Evolutionary conservation across 192 early-diverging fungal species (phyloP).

Genomic region (Chytriomyces hyalinus): DNA sequence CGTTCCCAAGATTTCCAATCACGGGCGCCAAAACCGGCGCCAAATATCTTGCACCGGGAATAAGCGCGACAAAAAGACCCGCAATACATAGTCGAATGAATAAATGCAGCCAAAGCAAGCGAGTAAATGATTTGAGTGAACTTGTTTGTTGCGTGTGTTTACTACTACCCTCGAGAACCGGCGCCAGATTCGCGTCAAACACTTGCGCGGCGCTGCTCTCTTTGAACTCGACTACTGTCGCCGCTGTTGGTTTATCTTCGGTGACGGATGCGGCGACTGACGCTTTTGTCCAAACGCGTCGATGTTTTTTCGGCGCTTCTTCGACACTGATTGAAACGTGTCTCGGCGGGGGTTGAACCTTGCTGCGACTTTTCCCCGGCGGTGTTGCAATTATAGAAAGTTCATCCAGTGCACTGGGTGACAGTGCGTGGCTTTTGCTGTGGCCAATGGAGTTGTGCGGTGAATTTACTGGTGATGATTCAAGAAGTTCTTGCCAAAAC

Average conservation of each 20-base stretch:
- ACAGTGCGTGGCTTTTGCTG: no score
- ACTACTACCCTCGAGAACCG: no score
- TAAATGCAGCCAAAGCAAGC: neutral
- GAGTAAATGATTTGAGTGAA: no score
- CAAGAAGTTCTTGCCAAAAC: constrained; percentile 15
- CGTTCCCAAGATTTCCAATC: constrained; percentile 15
- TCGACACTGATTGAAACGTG: constrained; percentile 10
- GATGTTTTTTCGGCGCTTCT: neutral
- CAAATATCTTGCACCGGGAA: neutral
- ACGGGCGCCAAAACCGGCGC: neutral
- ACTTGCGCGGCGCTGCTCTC: neutral
- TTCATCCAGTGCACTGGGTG: no score
- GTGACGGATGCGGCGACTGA: constrained; percentile 5
- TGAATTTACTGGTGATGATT: constrained; percentile 6
- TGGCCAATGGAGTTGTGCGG: constrained; percentile 1
- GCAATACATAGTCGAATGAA: neutral
- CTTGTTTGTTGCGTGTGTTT: no score
- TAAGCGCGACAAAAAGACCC: neutral
- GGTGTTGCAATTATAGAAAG: no score
- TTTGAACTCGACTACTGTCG: neutral
- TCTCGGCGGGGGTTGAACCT: neutral
- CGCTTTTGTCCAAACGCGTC: neutral
- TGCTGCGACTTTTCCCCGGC: no score
- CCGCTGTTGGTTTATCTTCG: neutral
- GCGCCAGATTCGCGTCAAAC: neutral